A percentile compares a stretch with the other conserved stretches of the same genome.
phyloP scores from a whole-genome alignment of 177 flowering plant genomes.

The Vitis hybrid region DNA sequence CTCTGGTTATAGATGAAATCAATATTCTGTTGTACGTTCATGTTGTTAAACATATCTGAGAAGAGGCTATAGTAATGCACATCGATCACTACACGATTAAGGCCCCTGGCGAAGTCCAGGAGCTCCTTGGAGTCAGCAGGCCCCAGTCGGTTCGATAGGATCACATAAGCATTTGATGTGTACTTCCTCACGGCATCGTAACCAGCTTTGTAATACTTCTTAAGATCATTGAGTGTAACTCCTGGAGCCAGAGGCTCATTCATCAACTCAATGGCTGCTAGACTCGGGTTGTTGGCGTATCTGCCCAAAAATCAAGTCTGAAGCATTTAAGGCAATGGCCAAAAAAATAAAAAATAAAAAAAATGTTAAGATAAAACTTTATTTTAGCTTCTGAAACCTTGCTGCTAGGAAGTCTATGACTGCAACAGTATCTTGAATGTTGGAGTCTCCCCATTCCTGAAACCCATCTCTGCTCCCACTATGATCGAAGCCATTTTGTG shows the following conservation, averaged over 20 bases:
- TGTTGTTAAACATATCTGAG: slow-evolving; percentile 4
- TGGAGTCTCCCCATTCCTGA: slow-evolving; percentile 44
- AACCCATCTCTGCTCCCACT: slow-evolving; percentile 44
- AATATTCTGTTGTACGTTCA: slow-evolving; percentile 25
- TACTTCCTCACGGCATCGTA: slow-evolving; percentile 31
- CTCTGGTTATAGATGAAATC: slow-evolving; percentile 22
- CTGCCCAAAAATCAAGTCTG: slow-evolving; percentile 9
- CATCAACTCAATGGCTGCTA: slow-evolving; percentile 29
- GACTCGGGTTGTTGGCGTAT: slow-evolving; percentile 16
- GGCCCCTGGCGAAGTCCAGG: slow-evolving; percentile 11
- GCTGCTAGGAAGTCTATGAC: slow-evolving; percentile 40
- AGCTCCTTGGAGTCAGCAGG: slow-evolving; percentile 18
- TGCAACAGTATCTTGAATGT: slow-evolving; percentile 30
- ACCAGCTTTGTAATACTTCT: slow-evolving; percentile 24
- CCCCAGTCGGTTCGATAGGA: slow-evolving; percentile 23
- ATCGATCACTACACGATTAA: slow-evolving; percentile 19
- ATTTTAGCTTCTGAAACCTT: slow-evolving; percentile 18
- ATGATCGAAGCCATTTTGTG: slow-evolving; percentile 42
- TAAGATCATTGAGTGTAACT: slow-evolving; percentile 8
- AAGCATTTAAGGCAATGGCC: no score
- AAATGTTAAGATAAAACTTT: not conserved
- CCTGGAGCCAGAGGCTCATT: slow-evolving; percentile 31
- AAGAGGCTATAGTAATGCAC: slow-evolving; percentile 31
- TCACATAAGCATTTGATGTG: slow-evolving; percentile 26
- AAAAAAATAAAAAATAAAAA: no score